A percentile compares a stretch with the other conserved stretches of the same genome.
These are phyloP conservation scores for Pythium myriotylum DNA, from an alignment of 352 stramenopile genomes.

Conservation along the genomic window DNA sequence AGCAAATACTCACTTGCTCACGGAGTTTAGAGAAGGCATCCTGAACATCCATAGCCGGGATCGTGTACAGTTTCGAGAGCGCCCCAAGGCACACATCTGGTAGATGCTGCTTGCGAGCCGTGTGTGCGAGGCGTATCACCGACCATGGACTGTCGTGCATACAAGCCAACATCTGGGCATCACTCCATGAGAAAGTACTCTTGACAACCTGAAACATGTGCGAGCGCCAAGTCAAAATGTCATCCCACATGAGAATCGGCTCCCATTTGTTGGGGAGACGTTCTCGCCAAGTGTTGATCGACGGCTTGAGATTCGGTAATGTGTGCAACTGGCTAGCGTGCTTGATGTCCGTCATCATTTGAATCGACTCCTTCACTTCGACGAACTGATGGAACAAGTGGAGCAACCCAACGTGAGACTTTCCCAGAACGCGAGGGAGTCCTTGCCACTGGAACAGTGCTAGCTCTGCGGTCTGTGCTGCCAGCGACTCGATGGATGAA, in stretches of 20 bases:
- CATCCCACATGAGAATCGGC: constrained; percentile 91
- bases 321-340: constrained; percentile 77
- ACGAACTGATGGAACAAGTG: constrained; percentile 92
- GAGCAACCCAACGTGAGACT: constrained; percentile 82
- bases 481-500: constrained; percentile 62
- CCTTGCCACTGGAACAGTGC: constrained; percentile 90
- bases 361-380: constrained; percentile 91
- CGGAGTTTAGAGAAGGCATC: constrained; percentile 93
- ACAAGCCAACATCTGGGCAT: constrained; percentile 86
- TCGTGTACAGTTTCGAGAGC: constrained; percentile 85
- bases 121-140: constrained; percentile 91
- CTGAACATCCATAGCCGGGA: constrained; percentile 92
- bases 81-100: constrained; percentile 86
- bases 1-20: constrained; percentile 93
- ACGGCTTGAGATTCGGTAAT: constrained; percentile 90
- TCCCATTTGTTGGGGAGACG: constrained; percentile 94
- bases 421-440: constrained; percentile 75
- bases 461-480: constrained; percentile 76
- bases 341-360: constrained; percentile 91
- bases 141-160: constrained; percentile 94
- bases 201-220: constrained; percentile 94
- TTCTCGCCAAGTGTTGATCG: constrained; percentile 93
- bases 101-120: constrained; percentile 89
- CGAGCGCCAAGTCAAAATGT: constrained; percentile 92
- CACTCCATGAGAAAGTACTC: constrained; percentile 86